Conservation (phyloP, 2,329 filamentous ascomycete genomes). For the Teratosphaeria pseudoeucalypti region DNA sequence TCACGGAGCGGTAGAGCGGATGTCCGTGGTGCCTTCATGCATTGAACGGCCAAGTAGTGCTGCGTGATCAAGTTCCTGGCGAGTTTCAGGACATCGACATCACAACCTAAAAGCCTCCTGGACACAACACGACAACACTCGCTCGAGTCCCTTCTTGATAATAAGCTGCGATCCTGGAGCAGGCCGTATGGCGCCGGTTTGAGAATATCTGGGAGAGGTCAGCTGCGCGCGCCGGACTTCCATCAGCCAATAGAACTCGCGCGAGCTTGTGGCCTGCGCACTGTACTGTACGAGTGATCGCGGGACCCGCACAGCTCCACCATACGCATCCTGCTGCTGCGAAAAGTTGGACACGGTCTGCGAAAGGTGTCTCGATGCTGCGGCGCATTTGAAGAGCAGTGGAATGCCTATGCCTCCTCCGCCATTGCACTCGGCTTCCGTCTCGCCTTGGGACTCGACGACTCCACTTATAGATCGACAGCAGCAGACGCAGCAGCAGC, state of each 20-base stretch:
- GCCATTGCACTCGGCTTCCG: neutral
- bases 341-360: neutral
- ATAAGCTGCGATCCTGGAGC: neutral
- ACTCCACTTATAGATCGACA: slow-evolving; percentile 6
- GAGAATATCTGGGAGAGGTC: neutral
- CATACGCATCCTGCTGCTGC: neutral
- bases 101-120: neutral
- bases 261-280: neutral
- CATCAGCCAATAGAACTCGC: neutral
- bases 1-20: neutral
- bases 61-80: neutral
- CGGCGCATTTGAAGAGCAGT: neutral
- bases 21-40: neutral
- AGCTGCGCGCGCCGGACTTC: neutral
- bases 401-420: neutral
- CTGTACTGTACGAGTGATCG: neutral
- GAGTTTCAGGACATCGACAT: neutral
- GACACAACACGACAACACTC: neutral
- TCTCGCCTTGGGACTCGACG: slow-evolving; percentile 6
- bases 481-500: neutral
- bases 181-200: neutral
- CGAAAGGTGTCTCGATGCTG: neutral
- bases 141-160: neutral
- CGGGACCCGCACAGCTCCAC: neutral
- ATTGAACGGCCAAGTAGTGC: neutral